Percentiles rank a stretch among this genome's conserved stretches.
phyloP scores from a whole-genome alignment of 1,139 yeast genomes.

The Debaryomyces sp. region DNA sequence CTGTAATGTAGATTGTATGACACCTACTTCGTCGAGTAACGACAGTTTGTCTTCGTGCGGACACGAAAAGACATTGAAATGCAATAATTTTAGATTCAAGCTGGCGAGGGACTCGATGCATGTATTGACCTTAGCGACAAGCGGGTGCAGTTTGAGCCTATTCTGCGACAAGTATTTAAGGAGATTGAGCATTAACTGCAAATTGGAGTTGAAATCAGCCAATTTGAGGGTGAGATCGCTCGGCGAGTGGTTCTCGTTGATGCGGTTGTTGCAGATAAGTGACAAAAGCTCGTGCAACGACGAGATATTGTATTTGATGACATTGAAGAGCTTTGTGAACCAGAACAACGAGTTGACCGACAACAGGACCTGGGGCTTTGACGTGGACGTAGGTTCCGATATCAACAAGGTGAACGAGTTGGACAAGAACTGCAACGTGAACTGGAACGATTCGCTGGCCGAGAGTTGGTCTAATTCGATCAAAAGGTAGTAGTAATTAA shows the following conservation, averaged over 20 bases:
- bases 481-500: constrained; percentile 42
- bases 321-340: constrained; percentile 40
- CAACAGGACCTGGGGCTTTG: constrained; percentile 15
- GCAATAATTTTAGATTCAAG: constrained; percentile 8
- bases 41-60: constrained; percentile 6
- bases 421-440: constrained; percentile 45
- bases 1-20: background rate
- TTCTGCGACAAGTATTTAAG: constrained; percentile 16
- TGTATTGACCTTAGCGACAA: background rate
- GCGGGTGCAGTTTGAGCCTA: background rate
- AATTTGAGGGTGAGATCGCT: constrained; percentile 19
- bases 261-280: background rate
- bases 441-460: constrained; percentile 40
- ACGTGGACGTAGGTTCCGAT: constrained; percentile 17
- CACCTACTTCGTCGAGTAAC: background rate
- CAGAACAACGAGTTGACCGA: constrained; percentile 29
- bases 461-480: constrained; percentile 47
- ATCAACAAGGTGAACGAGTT: constrained; percentile 43
- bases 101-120: constrained; percentile 4
- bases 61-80: constrained; percentile 7
- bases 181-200: constrained; percentile 33
- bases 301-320: constrained; percentile 31
- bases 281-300: constrained; percentile 24
- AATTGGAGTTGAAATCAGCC: constrained; percentile 32
- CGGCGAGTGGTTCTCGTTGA: background rate